Evolutionary conservation across 352 stramenopile species (phyloP).

Genomic region (Globisporangium spiculum): DNA sequence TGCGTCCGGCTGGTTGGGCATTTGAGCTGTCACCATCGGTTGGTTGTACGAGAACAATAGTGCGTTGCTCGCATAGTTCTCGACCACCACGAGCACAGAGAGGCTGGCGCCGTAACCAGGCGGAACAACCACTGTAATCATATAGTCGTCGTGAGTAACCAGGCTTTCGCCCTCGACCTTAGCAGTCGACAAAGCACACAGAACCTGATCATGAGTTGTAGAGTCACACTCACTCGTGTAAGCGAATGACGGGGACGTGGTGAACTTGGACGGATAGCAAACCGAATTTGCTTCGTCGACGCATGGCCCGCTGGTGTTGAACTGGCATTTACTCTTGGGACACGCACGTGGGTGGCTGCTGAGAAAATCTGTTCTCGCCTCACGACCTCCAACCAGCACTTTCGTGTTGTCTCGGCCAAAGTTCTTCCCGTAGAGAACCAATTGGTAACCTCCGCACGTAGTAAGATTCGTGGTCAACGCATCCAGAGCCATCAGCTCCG

Average conservation of each 20-base stretch:
- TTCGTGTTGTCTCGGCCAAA: constrained; percentile 42
- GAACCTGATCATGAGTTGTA: constrained; percentile 21
- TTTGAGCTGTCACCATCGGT: constrained; percentile 47
- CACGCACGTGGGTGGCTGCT: constrained; percentile 42
- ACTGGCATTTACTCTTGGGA: constrained; percentile 29
- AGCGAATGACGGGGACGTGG: constrained; percentile 27
- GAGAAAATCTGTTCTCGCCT: constrained; percentile 42
- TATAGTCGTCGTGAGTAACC: constrained; percentile 42
- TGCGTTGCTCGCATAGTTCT: constrained; percentile 46
- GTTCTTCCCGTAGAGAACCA: constrained; percentile 61
- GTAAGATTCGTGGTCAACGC: constrained; percentile 51
- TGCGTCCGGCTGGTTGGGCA: constrained; percentile 63
- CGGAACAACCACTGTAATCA: constrained; percentile 43
- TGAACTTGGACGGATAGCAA: constrained; percentile 51
- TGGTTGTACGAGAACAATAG: constrained; percentile 59
- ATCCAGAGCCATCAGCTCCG: constrained; percentile 36
- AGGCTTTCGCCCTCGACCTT: constrained; percentile 30
- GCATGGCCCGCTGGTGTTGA: constrained; percentile 47
- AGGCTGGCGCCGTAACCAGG: constrained; percentile 45
- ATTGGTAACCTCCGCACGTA: constrained; percentile 55
- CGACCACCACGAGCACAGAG: constrained; percentile 43
- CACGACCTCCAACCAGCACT: constrained; percentile 51
- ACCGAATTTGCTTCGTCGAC: constrained; percentile 39
- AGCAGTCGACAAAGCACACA: constrained; percentile 26
- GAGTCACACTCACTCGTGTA: constrained; percentile 30